Evolutionary conservation across 352 stramenopile genomes (phyloP), one percentile per base, ranked within the genome.

Genomic region (Salisapilia sapeloensis): DNA sequence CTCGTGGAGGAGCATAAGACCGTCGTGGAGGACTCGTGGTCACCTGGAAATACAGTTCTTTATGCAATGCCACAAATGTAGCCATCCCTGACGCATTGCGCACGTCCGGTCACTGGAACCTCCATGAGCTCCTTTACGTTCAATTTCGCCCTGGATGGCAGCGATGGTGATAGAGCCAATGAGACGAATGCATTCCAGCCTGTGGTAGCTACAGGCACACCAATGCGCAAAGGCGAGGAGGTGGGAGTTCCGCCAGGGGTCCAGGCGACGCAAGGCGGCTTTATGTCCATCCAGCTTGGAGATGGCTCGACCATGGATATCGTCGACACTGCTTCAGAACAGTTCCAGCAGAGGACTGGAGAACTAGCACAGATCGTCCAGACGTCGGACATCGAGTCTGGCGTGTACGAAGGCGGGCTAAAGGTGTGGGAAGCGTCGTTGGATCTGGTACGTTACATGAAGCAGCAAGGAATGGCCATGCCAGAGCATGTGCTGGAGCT

Each of bases 401-500:
- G 71, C 26, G 69, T 90, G 17, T 90, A 90, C 34, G 75, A 90
- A 56, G 75, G 74, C 20, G 75, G 75, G 14, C 87, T 90, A 45
- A 90, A 90, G 48, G 50, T 90, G 8, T 90, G 75, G 75, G 75
- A 90, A 40, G 78, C 71, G 35, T 58, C 75, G 0, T 35, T 90
- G 26, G 71, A 90, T 29, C 54, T 90, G 22, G 59, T 87, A 21
- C 29, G 47, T 34, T 56, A 37, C 35, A 40, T 60, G 23, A 31
- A 25, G 10, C 28, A 56, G 26, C 8, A 21, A 9, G 21, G 29
- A 11, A 46, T 40, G 10, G 18, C 40, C 15, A 50, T 56, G 29
- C 48, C 65, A 9, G 15, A 40, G 2, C 37, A 48, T 5, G 71
- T 87, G 29, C 40, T 84, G 43, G 71, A 90, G 25, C 51, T 90